Evolutionary conservation across 306 rosid species (phyloP), one percentile per base, ranked within the genome.

Genomic region (Mimosa bimucronata): DNA sequence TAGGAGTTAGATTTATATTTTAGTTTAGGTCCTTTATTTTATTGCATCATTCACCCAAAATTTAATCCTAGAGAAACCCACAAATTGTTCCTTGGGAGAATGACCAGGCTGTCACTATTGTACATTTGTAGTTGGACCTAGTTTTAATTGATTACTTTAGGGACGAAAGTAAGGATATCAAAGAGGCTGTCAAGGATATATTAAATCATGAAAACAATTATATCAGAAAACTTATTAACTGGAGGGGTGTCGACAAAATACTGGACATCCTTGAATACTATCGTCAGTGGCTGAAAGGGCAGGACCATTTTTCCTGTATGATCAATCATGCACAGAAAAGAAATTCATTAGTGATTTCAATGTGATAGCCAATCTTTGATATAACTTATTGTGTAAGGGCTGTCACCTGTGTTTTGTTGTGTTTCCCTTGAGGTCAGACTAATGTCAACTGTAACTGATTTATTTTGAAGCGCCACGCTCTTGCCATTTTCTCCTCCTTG

Each of bases 241-340:
- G 84, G 88, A 84, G 92, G 89, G 55, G 64, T 79, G 37, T 88
- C 91, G 8, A 88, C 91, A 64, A 79, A 88, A 80, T 88, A 88
- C 83, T 84, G 89, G 80, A 88, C 88, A 82, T 88, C 92, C 73
- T 88, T 86, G 55, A 88, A 88, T 41, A 85, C 57, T 84, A 88
- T 80, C 34, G 88, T 38, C 73, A 84, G 76, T 7, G 88, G 88
- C 83, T 79, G 71, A 82, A 88, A 88, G 68, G 89, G 89, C 40
- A 88, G 46, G 78, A 86, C 89, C 88, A 86, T 80, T 79, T 83
- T 86, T 68, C 89, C 92, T 88, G 82, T 60, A 79, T 37, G 74
- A 73, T 25, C 79, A 85, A 85, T 64, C 79, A 76, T 71, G 81
- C 53, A 76, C 62, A 82, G 60, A 41, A 58, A 58, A 76, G 72